Base-by-base conservation (phyloP, 768 basidiomycete genomes). In the Tephrocybe sp. region DNA sequence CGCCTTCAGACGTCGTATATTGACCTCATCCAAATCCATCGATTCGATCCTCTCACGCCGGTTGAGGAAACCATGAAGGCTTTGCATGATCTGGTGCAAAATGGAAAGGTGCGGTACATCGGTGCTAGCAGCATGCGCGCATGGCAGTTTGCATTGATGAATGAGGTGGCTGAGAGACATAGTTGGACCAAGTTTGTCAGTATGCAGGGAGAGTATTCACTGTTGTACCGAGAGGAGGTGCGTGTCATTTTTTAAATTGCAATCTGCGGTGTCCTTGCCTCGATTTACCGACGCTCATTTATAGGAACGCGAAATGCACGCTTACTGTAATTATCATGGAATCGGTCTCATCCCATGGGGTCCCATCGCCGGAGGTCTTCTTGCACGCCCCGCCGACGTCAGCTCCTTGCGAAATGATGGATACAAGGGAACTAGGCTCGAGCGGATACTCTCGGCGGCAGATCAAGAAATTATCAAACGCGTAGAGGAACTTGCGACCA, bases 161-260 rank as follows among this genome's bases (percentile, higher is more conserved):
- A 78, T 46, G 68, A 73, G 23, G 66, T 75, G 2, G 77, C 78
- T 3, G 60, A 65, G 36, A 64, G 62, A 48, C 58, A 76, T 13
- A 71, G 72, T 2, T 78, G 78, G 69, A 79, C 80, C 3, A 73
- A 67, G 50, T 82, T 82, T 50, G 69, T 79, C 41, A 75, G 77
- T 47, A 79, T 82, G 71, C 81, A 83, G 61, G 69, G 71, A 34
- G 74, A 77, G 50, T 74, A 82, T 54, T 77, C 70, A 27, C 61
- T 80, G 4, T 65, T 81, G n/a, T 83, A 83, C 57, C 69, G 80
- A 8, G 75, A 79, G 50, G 79, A 82, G 62, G 64, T 65, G 5
- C 1, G 55, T 45, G 27, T 10, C 10, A 24, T 4, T 3, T 33
- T 5, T 15, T 12, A 8, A n/a, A 16, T 23, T 12, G 21, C 15